These are phyloP conservation scores for Echinochloa phyllopogon DNA, from an alignment of 176 grass and related monocot species.

Conservation along the genomic window DNA sequence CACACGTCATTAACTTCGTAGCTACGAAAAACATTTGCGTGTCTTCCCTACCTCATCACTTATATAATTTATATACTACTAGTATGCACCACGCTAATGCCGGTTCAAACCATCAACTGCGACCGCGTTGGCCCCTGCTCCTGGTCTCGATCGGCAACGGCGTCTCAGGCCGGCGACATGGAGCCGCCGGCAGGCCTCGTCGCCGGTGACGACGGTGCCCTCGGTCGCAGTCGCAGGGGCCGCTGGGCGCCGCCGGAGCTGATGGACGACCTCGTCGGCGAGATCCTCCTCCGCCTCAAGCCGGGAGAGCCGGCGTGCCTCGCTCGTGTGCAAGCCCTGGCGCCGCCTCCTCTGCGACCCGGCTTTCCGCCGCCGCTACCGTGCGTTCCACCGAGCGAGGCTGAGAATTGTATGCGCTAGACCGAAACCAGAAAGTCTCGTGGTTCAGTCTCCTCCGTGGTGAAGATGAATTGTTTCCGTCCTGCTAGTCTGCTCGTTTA, in stretches of 20 bases:
- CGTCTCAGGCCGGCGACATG: background rate
- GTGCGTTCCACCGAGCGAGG: background rate
- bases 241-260: background rate
- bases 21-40: background rate
- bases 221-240: background rate
- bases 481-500: too few relatives aligned
- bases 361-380: background rate
- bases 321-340: conserved; percentile 14
- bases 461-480: background rate
- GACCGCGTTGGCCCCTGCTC: background rate
- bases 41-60: too few relatives aligned
- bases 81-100: background rate
- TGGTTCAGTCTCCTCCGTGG: background rate
- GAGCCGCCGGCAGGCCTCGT: background rate
- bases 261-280: background rate
- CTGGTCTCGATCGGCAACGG: background rate
- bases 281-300: conserved; percentile 11
- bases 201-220: background rate
- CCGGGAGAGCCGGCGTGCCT: background rate
- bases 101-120: background rate
- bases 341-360: background rate
- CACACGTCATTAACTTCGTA: background rate
- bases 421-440: background rate
- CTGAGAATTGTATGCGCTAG: background rate
- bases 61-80: background rate